These are phyloP conservation scores for Colletotrichum caudatum DNA, from an alignment of 2,329 filamentous ascomycete genomes.

Conservation along the genomic window DNA sequence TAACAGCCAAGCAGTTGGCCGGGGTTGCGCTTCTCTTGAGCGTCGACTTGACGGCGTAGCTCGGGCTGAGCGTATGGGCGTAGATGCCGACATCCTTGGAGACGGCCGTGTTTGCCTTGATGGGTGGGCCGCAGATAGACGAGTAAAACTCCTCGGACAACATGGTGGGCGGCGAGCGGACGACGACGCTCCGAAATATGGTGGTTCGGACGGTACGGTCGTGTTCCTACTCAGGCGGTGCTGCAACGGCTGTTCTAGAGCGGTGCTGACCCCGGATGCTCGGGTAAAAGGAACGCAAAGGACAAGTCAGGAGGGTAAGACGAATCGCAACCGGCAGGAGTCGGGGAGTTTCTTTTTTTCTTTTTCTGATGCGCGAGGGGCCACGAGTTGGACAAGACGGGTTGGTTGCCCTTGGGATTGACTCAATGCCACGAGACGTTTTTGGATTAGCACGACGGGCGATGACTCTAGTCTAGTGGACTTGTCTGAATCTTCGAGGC, in stretches of 20 bases:
- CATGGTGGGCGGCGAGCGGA: constrained; percentile 55
- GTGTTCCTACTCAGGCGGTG: constrained; percentile 15
- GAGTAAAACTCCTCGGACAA: constrained; percentile 71
- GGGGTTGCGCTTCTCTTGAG: constrained; percentile 95
- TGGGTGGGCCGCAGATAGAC: constrained; percentile 67
- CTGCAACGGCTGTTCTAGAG: constrained; percentile 20
- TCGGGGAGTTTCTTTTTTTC: background rate
- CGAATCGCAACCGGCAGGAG: constrained; percentile 14
- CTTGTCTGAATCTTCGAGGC: constrained; percentile 19
- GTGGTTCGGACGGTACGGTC: constrained; percentile 11
- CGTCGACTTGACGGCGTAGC: constrained; percentile 77
- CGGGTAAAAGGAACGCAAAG: constrained; percentile 26
- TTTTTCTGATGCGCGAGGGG: background rate
- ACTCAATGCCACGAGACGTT: constrained; percentile 24
- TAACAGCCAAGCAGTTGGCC: constrained; percentile 83
- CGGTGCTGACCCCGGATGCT: constrained; percentile 14
- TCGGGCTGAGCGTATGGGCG: constrained; percentile 83
- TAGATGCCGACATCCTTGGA: constrained; percentile 89
- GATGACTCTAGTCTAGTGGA: constrained; percentile 8
- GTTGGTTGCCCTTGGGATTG: constrained; percentile 11
- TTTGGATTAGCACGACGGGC: background rate
- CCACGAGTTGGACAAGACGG: constrained; percentile 16
- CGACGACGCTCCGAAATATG: constrained; percentile 1
- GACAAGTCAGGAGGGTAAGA: constrained; percentile 1
- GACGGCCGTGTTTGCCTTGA: constrained; percentile 72